Percentiles rank a stretch among this genome's conserved stretches.
phyloP scores from a whole-genome alignment of 2,329 filamentous ascomycete species.

The Pestalotiopsis sp. region DNA sequence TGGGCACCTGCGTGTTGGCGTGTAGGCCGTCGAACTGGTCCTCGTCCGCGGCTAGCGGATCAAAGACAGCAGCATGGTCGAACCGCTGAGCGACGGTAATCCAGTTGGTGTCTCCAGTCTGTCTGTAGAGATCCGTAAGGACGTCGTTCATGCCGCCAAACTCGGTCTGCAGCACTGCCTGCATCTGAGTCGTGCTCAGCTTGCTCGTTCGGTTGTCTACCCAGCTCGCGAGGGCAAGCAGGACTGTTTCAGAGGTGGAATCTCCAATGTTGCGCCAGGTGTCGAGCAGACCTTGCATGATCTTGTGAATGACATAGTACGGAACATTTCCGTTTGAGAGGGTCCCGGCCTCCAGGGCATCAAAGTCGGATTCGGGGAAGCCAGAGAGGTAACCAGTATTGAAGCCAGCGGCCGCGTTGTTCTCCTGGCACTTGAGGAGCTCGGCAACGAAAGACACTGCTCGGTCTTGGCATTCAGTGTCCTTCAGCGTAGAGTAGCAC shows the following conservation, averaged over 20 bases:
- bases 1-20: constrained; percentile 56
- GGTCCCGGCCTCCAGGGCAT: constrained; percentile 42
- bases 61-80: constrained; percentile 49
- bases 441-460: constrained; percentile 48
- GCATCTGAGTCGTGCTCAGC: constrained; percentile 47
- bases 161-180: constrained; percentile 49
- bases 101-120: constrained; percentile 48
- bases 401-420: constrained; percentile 48
- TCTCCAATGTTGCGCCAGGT: constrained; percentile 49
- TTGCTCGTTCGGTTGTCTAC: constrained; percentile 48
- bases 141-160: constrained; percentile 58
- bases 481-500: constrained; percentile 46
- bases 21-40: constrained; percentile 51
- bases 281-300: constrained; percentile 52
- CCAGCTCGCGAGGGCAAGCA: constrained; percentile 49
- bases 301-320: constrained; percentile 59
- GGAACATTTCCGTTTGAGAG: constrained; percentile 50
- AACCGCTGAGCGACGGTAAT: constrained; percentile 49
- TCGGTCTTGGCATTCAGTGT: constrained; percentile 45
- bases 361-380: constrained; percentile 55
- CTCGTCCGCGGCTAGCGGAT: constrained; percentile 46
- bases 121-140: constrained; percentile 48
- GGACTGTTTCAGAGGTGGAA: constrained; percentile 41
- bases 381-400: constrained; percentile 49
- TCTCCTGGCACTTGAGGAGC: constrained; percentile 52